phyloP scores from a whole-genome alignment of 2,329 filamentous ascomycete genomes.

The Trichoderma asperellum region DNA sequence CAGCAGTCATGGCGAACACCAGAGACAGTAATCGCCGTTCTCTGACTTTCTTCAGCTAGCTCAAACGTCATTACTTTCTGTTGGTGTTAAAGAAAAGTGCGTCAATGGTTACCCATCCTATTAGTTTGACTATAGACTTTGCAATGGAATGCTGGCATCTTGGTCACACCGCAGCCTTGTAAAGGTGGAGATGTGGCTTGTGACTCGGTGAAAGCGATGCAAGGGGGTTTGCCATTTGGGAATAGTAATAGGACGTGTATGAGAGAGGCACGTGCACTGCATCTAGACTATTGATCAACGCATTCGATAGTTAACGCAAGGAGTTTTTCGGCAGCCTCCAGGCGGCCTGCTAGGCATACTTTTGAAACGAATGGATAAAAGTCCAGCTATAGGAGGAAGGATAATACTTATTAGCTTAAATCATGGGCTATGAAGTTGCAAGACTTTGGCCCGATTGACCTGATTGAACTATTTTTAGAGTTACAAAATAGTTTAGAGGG shows the following conservation, averaged over 20 bases:
- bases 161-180: neutral
- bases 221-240: neutral
- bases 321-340: neutral
- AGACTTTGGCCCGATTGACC: neutral
- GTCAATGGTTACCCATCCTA: neutral
- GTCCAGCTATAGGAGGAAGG: neutral
- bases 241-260: neutral
- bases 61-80: neutral
- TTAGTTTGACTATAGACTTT: neutral
- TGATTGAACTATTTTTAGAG: neutral
- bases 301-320: neutral
- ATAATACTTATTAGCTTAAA: neutral
- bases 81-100: neutral
- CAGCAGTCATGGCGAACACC: neutral
- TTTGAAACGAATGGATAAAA: neutral
- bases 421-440: neutral
- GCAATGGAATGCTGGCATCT: constrained; percentile 5
- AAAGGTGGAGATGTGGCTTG: neutral
- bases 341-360: neutral
- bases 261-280: neutral
- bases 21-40: neutral
- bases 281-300: neutral
- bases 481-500: neutral
- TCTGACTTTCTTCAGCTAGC: neutral
- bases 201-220: neutral